Evolutionary conservation across 441 rosid species (phyloP), one percentile per base, ranked within the genome.

Genomic region (Euphorbia schlechtendalii): DNA sequence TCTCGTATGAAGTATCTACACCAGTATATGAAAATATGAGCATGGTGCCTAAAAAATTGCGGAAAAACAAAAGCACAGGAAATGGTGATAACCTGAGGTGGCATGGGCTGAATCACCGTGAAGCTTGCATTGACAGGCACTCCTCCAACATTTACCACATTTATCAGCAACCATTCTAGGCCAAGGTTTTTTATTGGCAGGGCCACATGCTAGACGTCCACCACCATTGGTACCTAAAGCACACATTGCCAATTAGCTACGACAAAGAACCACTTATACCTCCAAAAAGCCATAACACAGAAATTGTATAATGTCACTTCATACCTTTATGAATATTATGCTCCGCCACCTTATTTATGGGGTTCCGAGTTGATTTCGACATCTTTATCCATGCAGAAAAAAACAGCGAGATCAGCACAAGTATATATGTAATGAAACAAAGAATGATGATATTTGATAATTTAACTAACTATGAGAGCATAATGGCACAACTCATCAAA

Each of bases 321-420:
- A 74, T 86, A 92, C 98, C 96, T 89, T 85, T 87, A 24, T 49
- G 41, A 32, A 75, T 64, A 60, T 21, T 69, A 66, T 74, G 73
- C 20, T 64, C 77, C 1, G 30, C 36, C 8, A 67, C 57, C 65
- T 76, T 72, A 72, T 27, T 38, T 38, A 69, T 65, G 61, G 67
- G 61, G 28, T 66, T 79, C 58, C 69, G 77, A 12, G 60, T 74
- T 28, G 69, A 59, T 69, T 78, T 80, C 64, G 79, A 60, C 64
- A 45, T 66, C 70, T 79, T 78, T 22, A 70, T 80, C 96, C 84
- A 73, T 45, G 40, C 64, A 67, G 69, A 46, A 45, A 24, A 30
- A 43, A 52, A 63, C 9, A n/a, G 2, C 30, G 34, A n/a, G 2
- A 9, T 15, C 36, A 22, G 32, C 13, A 36, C 12, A 11, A 36